These are phyloP conservation scores for Pseudogymnoascus sp. DNA, from an alignment of 2,329 filamentous ascomycete genomes.

Conservation along the genomic window DNA sequence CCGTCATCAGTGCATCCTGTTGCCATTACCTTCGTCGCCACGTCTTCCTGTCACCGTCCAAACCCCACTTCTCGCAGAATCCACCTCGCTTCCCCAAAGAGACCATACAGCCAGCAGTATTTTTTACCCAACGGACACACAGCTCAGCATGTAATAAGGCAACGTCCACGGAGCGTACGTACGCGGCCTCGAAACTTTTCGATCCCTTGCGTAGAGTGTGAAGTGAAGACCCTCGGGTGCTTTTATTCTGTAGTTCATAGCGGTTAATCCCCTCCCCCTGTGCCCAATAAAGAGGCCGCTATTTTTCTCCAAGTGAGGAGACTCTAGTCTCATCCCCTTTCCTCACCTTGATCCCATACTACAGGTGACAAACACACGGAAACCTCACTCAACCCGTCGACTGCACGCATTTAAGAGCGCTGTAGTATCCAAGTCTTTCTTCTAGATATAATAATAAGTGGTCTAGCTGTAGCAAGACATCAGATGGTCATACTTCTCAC, in stretches of 20 bases:
- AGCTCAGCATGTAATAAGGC: not conserved
- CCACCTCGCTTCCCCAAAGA: not conserved
- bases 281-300: not conserved
- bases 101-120: not conserved
- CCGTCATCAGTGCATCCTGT: no score
- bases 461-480: not conserved
- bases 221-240: not conserved
- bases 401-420: no score
- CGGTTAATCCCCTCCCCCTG: not conserved
- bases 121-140: not conserved
- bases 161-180: not conserved
- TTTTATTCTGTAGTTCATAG: not conserved
- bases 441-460: no score
- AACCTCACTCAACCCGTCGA: no score
- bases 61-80: not conserved
- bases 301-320: not conserved
- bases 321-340: not conserved
- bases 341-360: no score
- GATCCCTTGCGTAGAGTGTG: not conserved
- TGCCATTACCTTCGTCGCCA: no score
- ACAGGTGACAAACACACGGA: no score
- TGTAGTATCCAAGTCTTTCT: no score
- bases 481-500: no score
- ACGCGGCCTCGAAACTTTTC: not conserved
- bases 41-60: not conserved